These are phyloP conservation scores for Scedosporium aurantiacum DNA, from an alignment of 2,329 filamentous ascomycete genomes.

Conservation along the genomic window DNA sequence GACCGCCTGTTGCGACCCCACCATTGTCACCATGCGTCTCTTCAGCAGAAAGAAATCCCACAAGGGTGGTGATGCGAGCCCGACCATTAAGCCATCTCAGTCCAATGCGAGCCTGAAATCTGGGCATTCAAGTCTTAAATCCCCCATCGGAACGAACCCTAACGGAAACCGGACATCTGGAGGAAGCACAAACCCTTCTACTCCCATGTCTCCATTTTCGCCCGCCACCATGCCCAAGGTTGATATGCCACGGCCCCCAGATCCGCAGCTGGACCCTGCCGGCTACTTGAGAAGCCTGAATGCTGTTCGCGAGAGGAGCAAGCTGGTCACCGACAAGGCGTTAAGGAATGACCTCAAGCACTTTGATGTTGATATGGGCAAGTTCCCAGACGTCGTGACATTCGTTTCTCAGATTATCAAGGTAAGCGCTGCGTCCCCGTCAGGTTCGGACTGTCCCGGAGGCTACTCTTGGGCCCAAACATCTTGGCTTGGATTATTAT, in stretches of 20 bases:
- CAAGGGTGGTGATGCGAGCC: conserved; percentile 12
- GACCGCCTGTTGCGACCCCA: not conserved
- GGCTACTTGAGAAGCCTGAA: conserved; percentile 85
- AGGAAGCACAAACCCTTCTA: conserved; percentile 34
- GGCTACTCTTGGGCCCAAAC: not conserved
- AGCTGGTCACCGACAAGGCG: conserved; percentile 65
- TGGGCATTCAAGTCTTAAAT: conserved; percentile 35
- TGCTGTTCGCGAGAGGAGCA: conserved; percentile 71
- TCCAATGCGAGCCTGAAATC: conserved; percentile 43
- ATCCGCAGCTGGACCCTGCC: conserved; percentile 77
- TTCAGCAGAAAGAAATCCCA: conserved; percentile 10
- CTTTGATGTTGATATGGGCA: conserved; percentile 78
- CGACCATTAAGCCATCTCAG: conserved; percentile 30
- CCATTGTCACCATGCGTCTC: conserved; percentile 9
- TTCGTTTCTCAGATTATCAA: conserved; percentile 94
- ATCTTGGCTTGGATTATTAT: no score
- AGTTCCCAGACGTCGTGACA: conserved; percentile 70
- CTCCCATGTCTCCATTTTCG: conserved; percentile 41
- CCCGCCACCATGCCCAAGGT: conserved; percentile 56
- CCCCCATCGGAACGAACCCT: conserved; percentile 22
- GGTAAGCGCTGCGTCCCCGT: conserved; percentile 39
- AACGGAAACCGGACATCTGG: conserved; percentile 40
- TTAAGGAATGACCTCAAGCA: conserved; percentile 67
- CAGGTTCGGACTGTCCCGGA: not conserved
- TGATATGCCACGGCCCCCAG: conserved; percentile 72